Percentiles rank a stretch among this genome's conserved stretches.
These are phyloP conservation scores for Parachlorella kessleri DNA, from an alignment of 139 green algal genomes.

Conservation along the genomic window DNA sequence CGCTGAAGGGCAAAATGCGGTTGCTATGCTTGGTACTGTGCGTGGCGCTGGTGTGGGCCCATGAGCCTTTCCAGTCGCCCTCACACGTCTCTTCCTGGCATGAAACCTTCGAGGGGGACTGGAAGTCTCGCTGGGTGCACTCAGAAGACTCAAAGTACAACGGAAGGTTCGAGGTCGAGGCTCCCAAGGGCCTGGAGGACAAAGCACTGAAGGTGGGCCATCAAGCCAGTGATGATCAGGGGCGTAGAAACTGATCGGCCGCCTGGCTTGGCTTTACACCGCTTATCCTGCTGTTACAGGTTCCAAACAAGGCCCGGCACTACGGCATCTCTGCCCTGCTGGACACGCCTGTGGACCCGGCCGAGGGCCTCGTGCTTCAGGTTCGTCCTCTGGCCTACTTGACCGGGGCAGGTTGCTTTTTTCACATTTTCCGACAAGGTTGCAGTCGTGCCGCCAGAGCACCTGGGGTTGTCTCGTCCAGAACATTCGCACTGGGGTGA, in stretches of 20 bases:
- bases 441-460: no score
- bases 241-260: no score
- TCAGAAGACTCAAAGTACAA: slow-evolving; percentile 32
- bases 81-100: not conserved
- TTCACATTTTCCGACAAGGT: no score
- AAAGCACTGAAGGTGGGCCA: slow-evolving; percentile 26
- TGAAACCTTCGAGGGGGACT: slow-evolving; percentile 21
- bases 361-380: slow-evolving; percentile 77
- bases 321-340: slow-evolving; percentile 76
- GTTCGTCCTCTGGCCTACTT: no score
- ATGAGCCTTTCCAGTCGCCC: no score
- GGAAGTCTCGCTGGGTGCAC: slow-evolving; percentile 36
- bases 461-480: no score
- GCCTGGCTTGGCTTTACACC: no score
- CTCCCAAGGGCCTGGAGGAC: not conserved
- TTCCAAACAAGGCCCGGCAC: slow-evolving; percentile 72
- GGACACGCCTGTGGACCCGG: slow-evolving; percentile 49
- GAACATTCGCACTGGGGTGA: no score
- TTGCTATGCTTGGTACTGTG: not conserved
- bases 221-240: no score
- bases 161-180: slow-evolving; percentile 22
- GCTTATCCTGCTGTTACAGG: slow-evolving; percentile 56
- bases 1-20: not conserved
- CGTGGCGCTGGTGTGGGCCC: no score
- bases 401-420: no score